Percentiles rank a stretch among this genome's conserved stretches.
Conservation (phyloP, 352 stramenopile genomes). For the Phytophthora tubulina region DNA sequence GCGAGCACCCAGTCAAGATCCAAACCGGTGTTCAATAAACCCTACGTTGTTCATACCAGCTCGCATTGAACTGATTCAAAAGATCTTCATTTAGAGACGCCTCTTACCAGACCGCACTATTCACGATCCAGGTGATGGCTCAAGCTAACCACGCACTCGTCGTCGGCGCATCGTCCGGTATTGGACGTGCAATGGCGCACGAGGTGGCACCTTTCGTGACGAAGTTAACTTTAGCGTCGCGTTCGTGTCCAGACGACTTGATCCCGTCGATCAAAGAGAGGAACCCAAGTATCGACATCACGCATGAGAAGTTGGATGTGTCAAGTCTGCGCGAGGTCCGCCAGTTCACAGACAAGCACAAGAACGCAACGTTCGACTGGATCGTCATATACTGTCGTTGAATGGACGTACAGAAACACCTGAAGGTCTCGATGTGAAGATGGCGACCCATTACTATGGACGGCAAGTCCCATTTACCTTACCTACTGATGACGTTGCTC, state of each 20-base stretch:
- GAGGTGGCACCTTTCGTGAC: conserved; percentile 22
- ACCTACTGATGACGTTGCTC: not conserved
- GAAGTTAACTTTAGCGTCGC: conserved; percentile 26
- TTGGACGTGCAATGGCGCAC: conserved; percentile 23
- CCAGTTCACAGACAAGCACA: conserved; percentile 25
- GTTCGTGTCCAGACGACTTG: conserved; percentile 26
- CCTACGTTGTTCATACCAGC: too few relatives aligned
- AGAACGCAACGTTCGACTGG: conserved; percentile 23
- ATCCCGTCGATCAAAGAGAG: conserved; percentile 25
- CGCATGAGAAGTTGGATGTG: conserved; percentile 23
- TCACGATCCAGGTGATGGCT: conserved; percentile 1
- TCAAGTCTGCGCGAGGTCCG: conserved; percentile 25
- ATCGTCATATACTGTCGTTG: conserved; percentile 25
- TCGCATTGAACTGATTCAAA: not conserved
- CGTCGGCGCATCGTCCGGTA: conserved; percentile 30
- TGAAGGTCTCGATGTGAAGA: conserved; percentile 31
- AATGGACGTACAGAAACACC: conserved; percentile 22
- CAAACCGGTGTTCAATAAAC: not conserved
- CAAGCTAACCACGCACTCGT: conserved; percentile 30
- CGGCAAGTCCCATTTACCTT: not conserved
- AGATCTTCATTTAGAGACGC: not conserved
- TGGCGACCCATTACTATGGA: conserved; percentile 33
- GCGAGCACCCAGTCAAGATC: not conserved
- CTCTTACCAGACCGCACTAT: too few relatives aligned
- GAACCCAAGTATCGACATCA: conserved; percentile 26